These are phyloP conservation scores for Russula vinacea DNA, from an alignment of 768 basidiomycete genomes.

Conservation along the genomic window DNA sequence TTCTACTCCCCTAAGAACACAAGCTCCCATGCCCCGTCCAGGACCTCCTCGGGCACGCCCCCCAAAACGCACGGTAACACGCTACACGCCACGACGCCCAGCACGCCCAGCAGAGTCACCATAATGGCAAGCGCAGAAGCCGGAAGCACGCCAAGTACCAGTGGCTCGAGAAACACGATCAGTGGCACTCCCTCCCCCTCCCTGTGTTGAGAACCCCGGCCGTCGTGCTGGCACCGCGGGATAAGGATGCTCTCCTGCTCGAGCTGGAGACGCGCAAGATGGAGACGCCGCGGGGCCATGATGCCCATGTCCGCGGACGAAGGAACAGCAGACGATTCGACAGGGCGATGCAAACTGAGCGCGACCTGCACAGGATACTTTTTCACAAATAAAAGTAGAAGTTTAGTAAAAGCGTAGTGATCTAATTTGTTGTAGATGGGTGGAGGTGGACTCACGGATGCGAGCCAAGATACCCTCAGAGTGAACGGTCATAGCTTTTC, in stretches of 20 bases:
- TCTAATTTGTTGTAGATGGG: background rate
- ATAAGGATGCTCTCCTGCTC: conserved; percentile 52
- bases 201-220: too few species aligned
- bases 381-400: background rate
- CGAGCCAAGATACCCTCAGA: conserved; percentile 39
- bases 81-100: conserved; percentile 24
- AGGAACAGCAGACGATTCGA: background rate
- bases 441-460: conserved; percentile 33
- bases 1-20: background rate
- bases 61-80: conserved; percentile 28
- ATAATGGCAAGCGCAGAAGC: conserved; percentile 44
- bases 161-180: conserved; percentile 54
- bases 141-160: conserved; percentile 58
- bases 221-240: conserved; percentile 32
- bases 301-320: conserved; percentile 30
- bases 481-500: conserved; percentile 36
- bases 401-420: background rate
- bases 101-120: conserved; percentile 33
- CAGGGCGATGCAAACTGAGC: conserved; percentile 8
- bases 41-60: conserved; percentile 21
- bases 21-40: conserved; percentile 28
- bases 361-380: conserved; percentile 11
- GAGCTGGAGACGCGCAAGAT: conserved; percentile 57
- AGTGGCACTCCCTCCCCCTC: conserved; percentile 43
- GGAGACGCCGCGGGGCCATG: conserved; percentile 35